These are phyloP conservation scores for Xylaria curta DNA, from an alignment of 495 filamentous ascomycete species.

Conservation along the genomic window DNA sequence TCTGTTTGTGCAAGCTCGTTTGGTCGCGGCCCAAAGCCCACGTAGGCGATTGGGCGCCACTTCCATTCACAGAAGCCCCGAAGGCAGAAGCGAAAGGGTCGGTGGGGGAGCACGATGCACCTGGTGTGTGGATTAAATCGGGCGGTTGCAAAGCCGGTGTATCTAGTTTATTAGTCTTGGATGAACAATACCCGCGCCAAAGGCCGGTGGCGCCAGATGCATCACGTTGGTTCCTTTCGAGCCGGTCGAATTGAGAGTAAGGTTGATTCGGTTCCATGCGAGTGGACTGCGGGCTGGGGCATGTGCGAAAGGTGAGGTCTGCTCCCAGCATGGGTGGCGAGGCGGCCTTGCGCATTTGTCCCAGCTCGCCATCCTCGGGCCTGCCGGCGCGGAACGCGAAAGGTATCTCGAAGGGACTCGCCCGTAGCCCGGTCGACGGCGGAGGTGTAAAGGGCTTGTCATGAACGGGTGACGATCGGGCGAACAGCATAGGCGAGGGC, in stretches of 20 bases:
- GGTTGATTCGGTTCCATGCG: constrained; percentile 67
- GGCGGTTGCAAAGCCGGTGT: constrained; percentile 46
- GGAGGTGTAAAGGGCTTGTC: constrained; percentile 32
- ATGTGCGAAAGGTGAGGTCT: constrained; percentile 77
- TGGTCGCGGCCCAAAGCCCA: constrained; percentile 25
- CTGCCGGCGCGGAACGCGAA: constrained; percentile 34
- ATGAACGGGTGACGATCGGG: constrained; percentile 27
- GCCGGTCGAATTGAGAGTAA: constrained; percentile 46
- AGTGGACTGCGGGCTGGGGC: constrained; percentile 79
- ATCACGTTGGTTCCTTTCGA: constrained; percentile 57
- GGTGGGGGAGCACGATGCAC: constrained; percentile 28
- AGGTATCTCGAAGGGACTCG: constrained; percentile 45
- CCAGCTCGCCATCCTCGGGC: constrained; percentile 39
- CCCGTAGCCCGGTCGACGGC: constrained; percentile 35
- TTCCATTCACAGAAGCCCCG: constrained; percentile 21
- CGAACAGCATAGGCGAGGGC: constrained; percentile 42
- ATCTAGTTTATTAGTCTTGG: constrained; percentile 46
- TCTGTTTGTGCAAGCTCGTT: constrained; percentile 50
- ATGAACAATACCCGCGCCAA: constrained; percentile 72
- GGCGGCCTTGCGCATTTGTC: constrained; percentile 52
- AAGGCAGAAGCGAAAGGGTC: constrained; percentile 52
- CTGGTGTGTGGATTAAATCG: constrained; percentile 50
- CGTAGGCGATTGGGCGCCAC: constrained; percentile 27
- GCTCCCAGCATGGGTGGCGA: constrained; percentile 86
- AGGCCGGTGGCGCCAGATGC: constrained; percentile 57